Percentiles rank a stretch among this genome's conserved stretches.
Evolutionary conservation across 129 eudicot genomes (phyloP).

Genomic region (Flaveria ramosissima): DNA sequence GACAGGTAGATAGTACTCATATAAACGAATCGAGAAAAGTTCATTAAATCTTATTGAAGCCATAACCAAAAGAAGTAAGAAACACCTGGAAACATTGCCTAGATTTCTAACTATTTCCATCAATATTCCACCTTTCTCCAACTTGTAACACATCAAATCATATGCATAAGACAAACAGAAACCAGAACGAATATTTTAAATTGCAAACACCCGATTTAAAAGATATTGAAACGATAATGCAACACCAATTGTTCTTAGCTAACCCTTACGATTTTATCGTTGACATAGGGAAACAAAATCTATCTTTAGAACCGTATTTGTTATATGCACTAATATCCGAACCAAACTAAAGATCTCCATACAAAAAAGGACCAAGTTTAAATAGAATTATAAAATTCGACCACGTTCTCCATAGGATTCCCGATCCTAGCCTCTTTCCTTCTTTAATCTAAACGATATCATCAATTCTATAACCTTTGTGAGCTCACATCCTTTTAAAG

Average conservation of each 20-base stretch:
- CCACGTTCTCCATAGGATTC: not conserved
- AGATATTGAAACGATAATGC: not conserved
- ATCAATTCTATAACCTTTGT: not conserved
- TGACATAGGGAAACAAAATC: not conserved
- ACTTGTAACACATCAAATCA: not conserved
- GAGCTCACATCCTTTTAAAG: constrained; percentile 4
- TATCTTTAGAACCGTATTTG: not conserved
- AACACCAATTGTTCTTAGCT: not conserved
- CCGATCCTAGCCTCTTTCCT: not conserved
- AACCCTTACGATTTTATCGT: constrained; percentile 14
- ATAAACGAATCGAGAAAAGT: not conserved
- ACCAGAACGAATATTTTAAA: not conserved
- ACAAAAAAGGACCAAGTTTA: not conserved
- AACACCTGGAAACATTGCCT: not conserved
- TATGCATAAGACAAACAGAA: not conserved
- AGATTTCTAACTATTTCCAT: not conserved
- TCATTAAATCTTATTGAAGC: not conserved
- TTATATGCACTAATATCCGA: not conserved
- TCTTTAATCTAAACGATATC: not conserved
- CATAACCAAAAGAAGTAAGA: not conserved
- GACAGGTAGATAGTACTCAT: not conserved
- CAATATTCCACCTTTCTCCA: not conserved
- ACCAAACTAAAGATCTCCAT: not conserved
- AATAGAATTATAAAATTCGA: not conserved
- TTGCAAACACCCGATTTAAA: not conserved